Evolutionary conservation across 2,329 filamentous ascomycete genomes (phyloP), one percentile per base, ranked within the genome.

Genomic region (Epicoccum nigrum): DNA sequence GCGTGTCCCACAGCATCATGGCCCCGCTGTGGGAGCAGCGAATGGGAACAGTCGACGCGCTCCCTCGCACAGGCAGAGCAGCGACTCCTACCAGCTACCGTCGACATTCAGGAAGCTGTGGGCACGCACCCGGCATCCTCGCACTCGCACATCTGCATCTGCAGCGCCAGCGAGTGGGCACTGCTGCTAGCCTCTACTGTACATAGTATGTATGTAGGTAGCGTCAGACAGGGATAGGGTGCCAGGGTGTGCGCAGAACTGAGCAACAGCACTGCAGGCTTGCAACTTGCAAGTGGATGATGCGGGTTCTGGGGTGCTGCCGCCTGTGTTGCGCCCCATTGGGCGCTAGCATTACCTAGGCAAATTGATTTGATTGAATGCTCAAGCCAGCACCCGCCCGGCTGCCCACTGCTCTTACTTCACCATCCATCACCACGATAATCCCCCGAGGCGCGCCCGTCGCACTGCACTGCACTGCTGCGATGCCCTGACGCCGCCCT

Each of bases 401-500:
- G 30, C 35, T 20, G 37, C 50, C 39, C 39, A 39, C 50, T 41
- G 43, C 21, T 34, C 48, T 37, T n/a, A 39, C 35, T 37, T 45
- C 39, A 47, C 50, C 40, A 28, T 47, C 27, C 40, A 27, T 34
- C 44, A 35, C 39, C 44, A 64, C 60, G 56, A 64, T 47, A 50
- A 42, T 51, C 38, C 44, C 49, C 54, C 60, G 58, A 59, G 59
- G 55, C 48, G 55, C 59, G 56, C 58, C 58, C 59, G 59, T 54
- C 57, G 61, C 61, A 56, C 62, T 58, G 55, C n/a, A n/a, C 57
- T 45, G 51, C 51, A 37, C 45, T 53, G 44, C 45, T 48, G 58
- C 62, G 47, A 64, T 63, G 64, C 59, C 54, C 63, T 58, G 62
- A 62, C 49, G 39, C 42, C 54, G 40, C 44, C 49, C 51, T 49